phyloP scores from a whole-genome alignment of 148 eudicot genomes.

The Rhododendron ferrugineum region DNA sequence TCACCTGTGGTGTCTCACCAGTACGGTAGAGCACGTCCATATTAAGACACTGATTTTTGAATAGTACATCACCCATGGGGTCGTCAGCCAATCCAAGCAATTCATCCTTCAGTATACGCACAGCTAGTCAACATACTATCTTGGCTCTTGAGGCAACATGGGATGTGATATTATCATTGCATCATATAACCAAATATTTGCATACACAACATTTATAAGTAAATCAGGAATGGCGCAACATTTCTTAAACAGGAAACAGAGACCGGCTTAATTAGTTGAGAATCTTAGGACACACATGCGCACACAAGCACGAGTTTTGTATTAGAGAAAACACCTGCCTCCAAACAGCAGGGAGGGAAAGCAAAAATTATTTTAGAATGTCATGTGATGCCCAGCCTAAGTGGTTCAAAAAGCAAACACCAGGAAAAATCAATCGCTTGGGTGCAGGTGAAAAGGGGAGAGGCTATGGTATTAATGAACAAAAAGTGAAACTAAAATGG shows the following conservation, averaged over 20 bases:
- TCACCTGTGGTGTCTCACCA: constrained; percentile 88
- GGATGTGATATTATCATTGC: not conserved
- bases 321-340: not conserved
- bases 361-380: not conserved
- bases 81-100: constrained; percentile 83
- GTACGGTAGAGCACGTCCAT: constrained; percentile 78
- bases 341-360: not conserved
- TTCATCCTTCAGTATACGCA: constrained; percentile 61
- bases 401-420: not conserved
- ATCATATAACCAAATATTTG: not conserved
- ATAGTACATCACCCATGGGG: constrained; percentile 38
- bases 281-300: not conserved
- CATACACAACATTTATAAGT: not conserved
- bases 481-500: not conserved
- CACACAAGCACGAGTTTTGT: not conserved
- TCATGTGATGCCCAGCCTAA: not conserved
- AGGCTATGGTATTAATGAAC: not conserved
- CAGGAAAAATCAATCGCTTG: not conserved
- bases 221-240: not conserved
- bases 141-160: not conserved
- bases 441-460: not conserved
- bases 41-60: constrained; percentile 56
- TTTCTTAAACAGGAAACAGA: not conserved
- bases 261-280: not conserved
- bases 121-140: not conserved